Base-by-base conservation (phyloP, 2,329 filamentous ascomycete species). In the Chaetomium sp. region DNA sequence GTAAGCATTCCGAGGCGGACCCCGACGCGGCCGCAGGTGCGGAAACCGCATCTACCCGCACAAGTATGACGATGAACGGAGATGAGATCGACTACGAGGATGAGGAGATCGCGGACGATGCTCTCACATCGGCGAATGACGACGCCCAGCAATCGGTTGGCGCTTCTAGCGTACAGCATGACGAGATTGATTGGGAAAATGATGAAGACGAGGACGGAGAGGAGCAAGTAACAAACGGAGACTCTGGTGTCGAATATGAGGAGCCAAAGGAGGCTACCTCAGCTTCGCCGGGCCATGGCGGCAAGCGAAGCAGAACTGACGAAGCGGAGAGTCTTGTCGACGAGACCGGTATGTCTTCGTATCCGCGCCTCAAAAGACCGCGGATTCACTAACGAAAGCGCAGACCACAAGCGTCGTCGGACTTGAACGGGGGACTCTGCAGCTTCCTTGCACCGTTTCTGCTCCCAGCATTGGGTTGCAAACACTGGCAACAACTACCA, bases 31-130 rank as follows among this genome's bases (percentile, higher is more conserved):
- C 49, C 32, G 36, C 52, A 14, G 45, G 41, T 8, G 43, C 43
- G 46, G 60, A 58, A 49, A 47, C 57, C 12, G 42, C 36, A 27
- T 63, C 62, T 8, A 44, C 48, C 19, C 60, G 62, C 36, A 66
- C 66, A 8, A 71, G 69, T 41, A 64, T 65, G 8, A 71, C 69
- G 5, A 47, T 71, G 14, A 64, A 68, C 40, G 65, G 68, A 37
- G 72, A 77, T 47, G 71, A 74, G 54, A 65, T 72, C 51, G 70
- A 73, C 52, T 68, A 68, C 42, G 66, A 67, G 35, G 61, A 66
- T 9, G 37, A 58, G 8, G 62, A 66, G 38, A 55, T 41, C 11
- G 53, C 66, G 42, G 66, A 64, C 32, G 59, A 63, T 36, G 53
- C 64, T 34, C 66, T 67, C 44, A 61, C 58, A 9, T 48, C 60